Conservation (phyloP, 768 basidiomycete genomes). For the Tubosaeta sp. region DNA sequence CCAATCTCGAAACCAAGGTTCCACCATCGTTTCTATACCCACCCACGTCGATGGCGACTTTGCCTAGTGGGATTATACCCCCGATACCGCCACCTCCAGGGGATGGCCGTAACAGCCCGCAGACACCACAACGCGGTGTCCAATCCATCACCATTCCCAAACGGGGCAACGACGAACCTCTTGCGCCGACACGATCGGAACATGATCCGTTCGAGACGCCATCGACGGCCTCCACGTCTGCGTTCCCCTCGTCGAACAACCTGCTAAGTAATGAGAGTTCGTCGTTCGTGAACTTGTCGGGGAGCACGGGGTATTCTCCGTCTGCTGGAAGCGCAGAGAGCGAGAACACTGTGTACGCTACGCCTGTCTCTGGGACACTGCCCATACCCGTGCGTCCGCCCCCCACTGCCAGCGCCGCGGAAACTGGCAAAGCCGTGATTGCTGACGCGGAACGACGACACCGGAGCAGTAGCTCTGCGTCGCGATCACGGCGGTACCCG, state of each 20-base stretch:
- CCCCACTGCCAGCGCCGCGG: neutral
- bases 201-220: slow-evolving; percentile 30
- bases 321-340: slow-evolving; percentile 13
- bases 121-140: slow-evolving; percentile 10
- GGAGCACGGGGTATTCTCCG: neutral
- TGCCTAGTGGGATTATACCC: slow-evolving; percentile 5
- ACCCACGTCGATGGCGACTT: slow-evolving; percentile 8
- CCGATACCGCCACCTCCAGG: slow-evolving; percentile 13
- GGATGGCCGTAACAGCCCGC: slow-evolving; percentile 1
- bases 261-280: slow-evolving; percentile 1
- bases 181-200: slow-evolving; percentile 21
- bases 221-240: slow-evolving; percentile 25
- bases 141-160: slow-evolving; percentile 25
- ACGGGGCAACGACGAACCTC: slow-evolving; percentile 28
- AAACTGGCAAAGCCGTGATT: neutral
- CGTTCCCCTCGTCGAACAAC: slow-evolving; percentile 24
- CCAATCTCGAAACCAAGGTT: slow-evolving; percentile 12
- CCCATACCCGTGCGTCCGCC: slow-evolving; percentile 4
- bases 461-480: slow-evolving; percentile 37
- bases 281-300: neutral
- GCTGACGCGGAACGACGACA: slow-evolving; percentile 14
- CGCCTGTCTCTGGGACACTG: slow-evolving; percentile 2
- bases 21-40: slow-evolving; percentile 24
- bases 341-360: slow-evolving; percentile 16
- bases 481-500: slow-evolving; percentile 47